A percentile compares a stretch with the other conserved stretches of the same genome.
These are phyloP conservation scores for Baudoinia panamericana DNA, from an alignment of 495 filamentous ascomycete species.

Conservation along the genomic window DNA sequence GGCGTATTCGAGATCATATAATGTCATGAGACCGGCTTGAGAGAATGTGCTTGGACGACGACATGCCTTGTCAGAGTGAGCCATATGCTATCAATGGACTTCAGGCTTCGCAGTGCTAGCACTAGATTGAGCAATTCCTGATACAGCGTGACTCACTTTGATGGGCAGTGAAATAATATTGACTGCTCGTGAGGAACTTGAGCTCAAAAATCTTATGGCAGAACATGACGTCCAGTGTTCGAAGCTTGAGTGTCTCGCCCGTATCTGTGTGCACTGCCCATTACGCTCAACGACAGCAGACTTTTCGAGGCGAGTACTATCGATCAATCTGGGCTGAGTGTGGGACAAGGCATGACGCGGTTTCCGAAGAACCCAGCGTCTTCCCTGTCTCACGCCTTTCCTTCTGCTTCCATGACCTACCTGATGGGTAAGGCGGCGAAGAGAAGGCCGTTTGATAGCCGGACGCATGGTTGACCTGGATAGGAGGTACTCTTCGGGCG, in stretches of 20 bases:
- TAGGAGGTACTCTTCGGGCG: neutral
- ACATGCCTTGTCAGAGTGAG: too few species aligned
- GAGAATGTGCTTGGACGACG: too few species aligned
- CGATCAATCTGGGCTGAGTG: conserved; percentile 14
- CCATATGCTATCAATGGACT: too few species aligned
- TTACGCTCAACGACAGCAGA: conserved; percentile 18
- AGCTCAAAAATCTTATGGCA: too few species aligned
- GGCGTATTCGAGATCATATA: too few species aligned
- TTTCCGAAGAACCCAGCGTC: conserved; percentile 12
- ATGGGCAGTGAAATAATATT: too few species aligned
- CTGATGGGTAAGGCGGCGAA: conserved; percentile 8
- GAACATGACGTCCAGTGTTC: too few species aligned
- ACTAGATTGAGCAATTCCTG: too few species aligned
- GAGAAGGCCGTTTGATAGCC: conserved; percentile 20
- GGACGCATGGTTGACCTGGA: neutral
- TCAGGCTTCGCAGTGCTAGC: too few species aligned
- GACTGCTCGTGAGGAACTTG: too few species aligned
- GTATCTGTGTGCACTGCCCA: conserved; percentile 21
- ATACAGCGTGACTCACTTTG: too few species aligned
- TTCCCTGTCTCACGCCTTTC: conserved; percentile 13
- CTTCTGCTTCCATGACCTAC: conserved; percentile 14
- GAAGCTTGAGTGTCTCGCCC: conserved; percentile 20
- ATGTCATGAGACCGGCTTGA: too few species aligned
- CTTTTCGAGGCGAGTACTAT: conserved; percentile 16
- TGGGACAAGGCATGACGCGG: conserved; percentile 4